A percentile compares a stretch with the other conserved stretches of the same genome.
Conservation (phyloP, 768 basidiomycete species). For the Psilocybe subaeruginosa region DNA sequence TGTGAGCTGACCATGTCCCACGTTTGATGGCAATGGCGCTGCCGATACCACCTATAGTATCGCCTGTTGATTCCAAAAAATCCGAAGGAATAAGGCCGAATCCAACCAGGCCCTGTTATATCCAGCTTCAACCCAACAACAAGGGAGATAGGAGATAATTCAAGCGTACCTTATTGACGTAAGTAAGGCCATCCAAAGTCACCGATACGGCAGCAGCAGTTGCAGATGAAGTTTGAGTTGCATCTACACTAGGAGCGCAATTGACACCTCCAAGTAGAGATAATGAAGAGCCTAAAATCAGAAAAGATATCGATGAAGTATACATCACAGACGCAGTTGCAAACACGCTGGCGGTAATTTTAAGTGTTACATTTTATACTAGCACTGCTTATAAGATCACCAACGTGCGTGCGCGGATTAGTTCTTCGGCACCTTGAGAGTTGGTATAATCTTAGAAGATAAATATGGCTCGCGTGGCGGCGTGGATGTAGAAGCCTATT, state of each 20-base stretch:
- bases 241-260: background rate
- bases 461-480: background rate
- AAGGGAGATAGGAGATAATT: background rate
- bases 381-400: no score
- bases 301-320: background rate
- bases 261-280: background rate
- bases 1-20: conserved; percentile 8
- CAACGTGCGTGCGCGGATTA: conserved; percentile 1
- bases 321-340: background rate
- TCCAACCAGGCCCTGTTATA: conserved; percentile 52
- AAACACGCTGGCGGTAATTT: background rate
- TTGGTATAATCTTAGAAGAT: background rate
- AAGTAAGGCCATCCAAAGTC: conserved; percentile 14
- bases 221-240: conserved; percentile 11
- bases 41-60: conserved; percentile 66
- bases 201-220: conserved; percentile 13
- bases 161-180: conserved; percentile 18
- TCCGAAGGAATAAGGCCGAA: conserved; percentile 66
- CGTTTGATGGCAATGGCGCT: conserved; percentile 61
- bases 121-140: background rate
- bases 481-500: background rate
- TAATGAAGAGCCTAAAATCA: background rate
- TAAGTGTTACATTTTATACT: background rate
- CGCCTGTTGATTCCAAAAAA: conserved; percentile 56
- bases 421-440: background rate